Base-by-base conservation (phyloP, 768 basidiomycete species). In the Clathrus columnatus region DNA sequence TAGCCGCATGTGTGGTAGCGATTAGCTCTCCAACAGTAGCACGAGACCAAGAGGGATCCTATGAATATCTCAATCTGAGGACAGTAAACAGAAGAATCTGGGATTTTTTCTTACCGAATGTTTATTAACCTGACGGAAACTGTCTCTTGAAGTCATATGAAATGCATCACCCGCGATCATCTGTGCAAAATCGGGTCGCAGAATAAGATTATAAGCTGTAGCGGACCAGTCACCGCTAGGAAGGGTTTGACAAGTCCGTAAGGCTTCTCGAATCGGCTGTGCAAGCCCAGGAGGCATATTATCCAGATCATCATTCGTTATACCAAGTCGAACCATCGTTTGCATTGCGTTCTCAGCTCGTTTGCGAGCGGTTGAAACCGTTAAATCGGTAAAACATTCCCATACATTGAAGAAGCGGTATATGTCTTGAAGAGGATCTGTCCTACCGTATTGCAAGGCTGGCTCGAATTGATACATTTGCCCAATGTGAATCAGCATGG, bases 241-340 rank as follows among this genome's bases (percentile, higher is more conserved):
- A 0, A 82, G 77, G 5, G 86, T 68, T 64, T 95, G 92, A 58
- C 90, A 91, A 7, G 85, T 83, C 58, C 91, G 72, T n/a, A 87
- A 74, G 1, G 87, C 89, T 66, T 98, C 96, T 51, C 85, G 73
- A 4, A 98, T 69, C 1, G 95, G 94, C 0, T 84, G 77, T 1
- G 84, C 79, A 26, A 89, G 73, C 0, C 88, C 87, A 10, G 89
- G 65, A 1, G 88, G 83, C 17, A 92, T 66, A 18, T 70, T 68
- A 53, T 78, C 73, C 42, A 88, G 61, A 49, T 82, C 74, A 11
- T 75, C 72, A 5, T 69, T 64, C 2, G 76, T 77, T 21, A 75
- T 67, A 5, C 73, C 66, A 6, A 74, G 69, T 2, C 71, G 66
- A 16, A 87, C 75, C 68, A 87, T 77, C 10, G 74, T 68, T 20